Evolutionary conservation across 78 protist genomes (phyloP).

Genomic region (Guillardia theta): DNA sequence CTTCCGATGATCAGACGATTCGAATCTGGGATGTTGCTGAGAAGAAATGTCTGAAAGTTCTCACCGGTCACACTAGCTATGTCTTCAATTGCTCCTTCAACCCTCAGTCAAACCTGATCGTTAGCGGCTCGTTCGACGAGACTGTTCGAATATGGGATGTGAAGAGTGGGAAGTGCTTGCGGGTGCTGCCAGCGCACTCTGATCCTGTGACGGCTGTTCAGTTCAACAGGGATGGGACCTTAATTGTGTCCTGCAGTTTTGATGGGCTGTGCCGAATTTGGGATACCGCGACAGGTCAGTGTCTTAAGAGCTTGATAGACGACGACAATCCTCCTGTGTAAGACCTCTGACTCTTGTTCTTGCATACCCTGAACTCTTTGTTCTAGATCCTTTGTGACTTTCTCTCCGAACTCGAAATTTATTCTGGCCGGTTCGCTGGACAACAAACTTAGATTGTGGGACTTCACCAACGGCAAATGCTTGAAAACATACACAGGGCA

Average conservation of each 20-base stretch:
- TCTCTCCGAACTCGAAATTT: constrained; percentile 88
- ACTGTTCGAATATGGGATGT: constrained; percentile 74
- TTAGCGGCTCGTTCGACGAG: constrained; percentile 89
- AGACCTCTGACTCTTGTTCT: neutral
- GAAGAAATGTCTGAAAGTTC: constrained; percentile 53
- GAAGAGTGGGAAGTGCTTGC: constrained; percentile 64
- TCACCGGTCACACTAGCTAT: constrained; percentile 79
- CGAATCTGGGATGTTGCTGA: constrained; percentile 74
- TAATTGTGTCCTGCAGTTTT: constrained; percentile 78
- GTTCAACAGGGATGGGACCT: constrained; percentile 87
- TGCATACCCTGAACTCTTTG: neutral
- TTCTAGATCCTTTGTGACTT: constrained; percentile 59
- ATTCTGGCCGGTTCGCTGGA: constrained; percentile 81
- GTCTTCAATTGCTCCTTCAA: constrained; percentile 81
- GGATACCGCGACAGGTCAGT: constrained; percentile 85
- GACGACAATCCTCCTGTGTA: constrained; percentile 75
- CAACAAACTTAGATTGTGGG: constrained; percentile 74
- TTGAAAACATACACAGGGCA: constrained; percentile 85
- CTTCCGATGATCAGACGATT: constrained; percentile 80
- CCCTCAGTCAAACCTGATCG: constrained; percentile 70
- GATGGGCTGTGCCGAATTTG: constrained; percentile 88
- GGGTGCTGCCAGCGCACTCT: constrained; percentile 80
- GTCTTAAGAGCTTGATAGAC: constrained; percentile 78
- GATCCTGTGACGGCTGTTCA: constrained; percentile 89
- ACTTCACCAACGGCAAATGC: constrained; percentile 65